Evolutionary conservation across 208 protist genomes (phyloP), one percentile per base, ranked within the genome.

Genomic region (Leishmania aethiopica): DNA sequence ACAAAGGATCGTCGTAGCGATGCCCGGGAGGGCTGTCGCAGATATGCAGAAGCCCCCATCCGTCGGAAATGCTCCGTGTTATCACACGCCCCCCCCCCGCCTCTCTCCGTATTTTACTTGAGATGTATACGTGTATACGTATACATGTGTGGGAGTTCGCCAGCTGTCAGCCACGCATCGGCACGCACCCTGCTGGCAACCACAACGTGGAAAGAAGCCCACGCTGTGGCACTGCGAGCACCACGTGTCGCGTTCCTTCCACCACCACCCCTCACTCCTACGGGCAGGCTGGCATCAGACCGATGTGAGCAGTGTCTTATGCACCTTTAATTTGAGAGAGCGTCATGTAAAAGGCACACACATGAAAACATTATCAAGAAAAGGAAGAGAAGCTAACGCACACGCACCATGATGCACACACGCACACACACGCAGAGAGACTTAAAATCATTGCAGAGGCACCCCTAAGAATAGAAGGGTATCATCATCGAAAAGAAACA

Each of bases 391-490:
- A 42, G 8, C 70, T 35, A 51, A 74, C 40, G 32, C 28, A 72
- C 40, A 37, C 35, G 8, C 35, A 72, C 67, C 15, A 17, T 47
- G 28, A 49, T 17, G 37, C 8, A 53, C 19, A 74, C 13, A 74
- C 45, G 22, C 25, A 49, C 22, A 53, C 37, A 19, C 1, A 73
- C 19, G 42, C 37, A 32, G 1, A 74, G 4, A 55, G n/a, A 40
- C n/a, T 35, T 28, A 73, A 57, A 60, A 83, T 77, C 66, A 35
- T 13, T 47, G 53, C 57, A 71, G 28, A 55, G 7, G 13, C 32
- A 78, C 35, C 19, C 49, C n/a, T 78, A 82, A 70, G 60, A 70
- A 77, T 71, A 71, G 37, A 49, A 53, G 28, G 2, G 72, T 10
- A 57, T 25, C 11, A 69, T 10, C 11, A 32, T 40, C 5, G 32